A percentile compares a stretch with the other conserved stretches of the same genome.
Conservation (phyloP, 139 green algal genomes). For the Chlamydomonas incerta region DNA sequence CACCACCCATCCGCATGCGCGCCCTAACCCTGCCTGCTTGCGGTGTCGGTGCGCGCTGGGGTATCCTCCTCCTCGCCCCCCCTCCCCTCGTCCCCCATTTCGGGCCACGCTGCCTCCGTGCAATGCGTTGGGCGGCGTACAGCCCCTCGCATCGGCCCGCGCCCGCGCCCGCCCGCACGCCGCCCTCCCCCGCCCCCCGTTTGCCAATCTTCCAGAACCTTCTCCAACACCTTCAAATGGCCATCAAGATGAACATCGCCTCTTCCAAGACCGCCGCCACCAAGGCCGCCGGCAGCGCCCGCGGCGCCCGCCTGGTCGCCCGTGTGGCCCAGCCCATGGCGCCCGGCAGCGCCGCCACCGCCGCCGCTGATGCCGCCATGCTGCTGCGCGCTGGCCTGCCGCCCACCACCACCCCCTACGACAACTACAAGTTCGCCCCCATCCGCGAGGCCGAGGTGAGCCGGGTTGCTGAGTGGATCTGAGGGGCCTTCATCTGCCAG, state of each 20-base stretch:
- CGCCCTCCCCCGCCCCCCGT: too few relatives aligned
- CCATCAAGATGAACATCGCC: not conserved
- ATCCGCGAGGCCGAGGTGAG: slow-evolving; percentile 80
- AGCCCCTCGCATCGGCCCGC: too few relatives aligned
- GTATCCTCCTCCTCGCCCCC: too few relatives aligned
- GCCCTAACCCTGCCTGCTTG: too few relatives aligned
- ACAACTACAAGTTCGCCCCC: slow-evolving; percentile 78
- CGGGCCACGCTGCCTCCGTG: too few relatives aligned
- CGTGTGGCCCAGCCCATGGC: slow-evolving; percentile 27
- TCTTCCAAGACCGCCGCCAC: not conserved
- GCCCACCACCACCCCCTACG: slow-evolving; percentile 63
- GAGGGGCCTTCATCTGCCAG: too few relatives aligned
- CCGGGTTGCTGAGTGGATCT: too few relatives aligned
- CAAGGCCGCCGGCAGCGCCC: not conserved
- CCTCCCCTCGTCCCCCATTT: too few relatives aligned
- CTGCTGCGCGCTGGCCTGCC: slow-evolving; percentile 23
- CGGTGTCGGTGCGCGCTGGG: too few relatives aligned
- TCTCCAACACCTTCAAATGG: not conserved
- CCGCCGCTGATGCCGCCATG: not conserved
- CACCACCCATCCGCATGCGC: too few relatives aligned
- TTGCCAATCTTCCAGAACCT: not conserved
- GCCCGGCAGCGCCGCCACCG: not conserved
- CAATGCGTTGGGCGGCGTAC: too few relatives aligned
- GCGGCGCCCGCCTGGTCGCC: slow-evolving; percentile 24
- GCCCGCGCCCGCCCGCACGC: not conserved